Evolutionary conservation across 352 stramenopile species (phyloP).

Genomic region (Globisporangium middletonii): DNA sequence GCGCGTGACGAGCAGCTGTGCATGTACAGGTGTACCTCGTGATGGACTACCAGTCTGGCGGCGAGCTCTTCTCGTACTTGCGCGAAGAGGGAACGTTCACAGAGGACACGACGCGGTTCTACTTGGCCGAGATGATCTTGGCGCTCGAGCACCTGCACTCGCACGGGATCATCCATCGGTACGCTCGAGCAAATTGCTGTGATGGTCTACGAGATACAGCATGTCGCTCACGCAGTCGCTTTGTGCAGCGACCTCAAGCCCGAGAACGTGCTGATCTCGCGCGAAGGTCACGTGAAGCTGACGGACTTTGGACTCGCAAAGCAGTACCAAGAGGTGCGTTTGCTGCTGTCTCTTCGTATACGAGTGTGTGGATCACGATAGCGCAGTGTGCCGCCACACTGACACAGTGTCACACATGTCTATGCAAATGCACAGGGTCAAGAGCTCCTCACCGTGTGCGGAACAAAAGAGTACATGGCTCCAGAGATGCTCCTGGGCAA

Average conservation of each 20-base stretch:
- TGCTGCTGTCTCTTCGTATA: neutral
- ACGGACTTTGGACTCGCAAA: slow-evolving; percentile 90
- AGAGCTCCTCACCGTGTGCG: slow-evolving; percentile 69
- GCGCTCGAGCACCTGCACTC: slow-evolving; percentile 76
- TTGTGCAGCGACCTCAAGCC: slow-evolving; percentile 80
- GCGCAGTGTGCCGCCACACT: neutral
- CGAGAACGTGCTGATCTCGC: slow-evolving; percentile 90
- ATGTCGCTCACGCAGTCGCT: neutral
- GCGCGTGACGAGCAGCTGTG: neutral
- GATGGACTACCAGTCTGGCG: slow-evolving; percentile 77
- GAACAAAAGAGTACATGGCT: slow-evolving; percentile 86
- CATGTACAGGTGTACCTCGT: slow-evolving; percentile 51
- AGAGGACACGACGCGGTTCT: slow-evolving; percentile 69
- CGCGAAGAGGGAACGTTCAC: slow-evolving; percentile 62
- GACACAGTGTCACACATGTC: neutral
- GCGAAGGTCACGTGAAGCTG: slow-evolving; percentile 86
- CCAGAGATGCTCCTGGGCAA: slow-evolving; percentile 82
- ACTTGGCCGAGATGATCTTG: slow-evolving; percentile 82
- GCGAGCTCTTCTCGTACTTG: slow-evolving; percentile 76
- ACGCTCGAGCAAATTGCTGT: neutral
- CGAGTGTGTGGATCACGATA: neutral
- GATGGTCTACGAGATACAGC: neutral
- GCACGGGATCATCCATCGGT: slow-evolving; percentile 83
- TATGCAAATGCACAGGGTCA: slow-evolving; percentile 29
- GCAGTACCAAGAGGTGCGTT: slow-evolving; percentile 41